Evolutionary conservation across 148 eudicot genomes (phyloP), one percentile per base, ranked within the genome.

Genomic region (Limonium bicolor): DNA sequence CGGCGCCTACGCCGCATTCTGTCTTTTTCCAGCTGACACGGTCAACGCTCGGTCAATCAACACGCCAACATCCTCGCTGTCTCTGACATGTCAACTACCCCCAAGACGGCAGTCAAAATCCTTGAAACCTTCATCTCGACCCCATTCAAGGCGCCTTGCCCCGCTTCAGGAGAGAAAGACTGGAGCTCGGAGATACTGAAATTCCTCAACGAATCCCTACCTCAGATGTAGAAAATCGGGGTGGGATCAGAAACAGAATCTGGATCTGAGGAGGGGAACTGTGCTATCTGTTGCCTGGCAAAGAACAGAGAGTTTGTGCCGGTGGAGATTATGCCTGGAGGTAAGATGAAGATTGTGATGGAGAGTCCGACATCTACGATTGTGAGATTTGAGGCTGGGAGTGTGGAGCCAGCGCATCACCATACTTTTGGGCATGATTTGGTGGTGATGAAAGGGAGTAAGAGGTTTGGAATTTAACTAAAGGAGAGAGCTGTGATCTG

Each of bases 351-450:
- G 69, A 71, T 87, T 20, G 51, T 87, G 37, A 64, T 88, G n/a
- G 88, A 87, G 34, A 61, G 56, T 1, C 94, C 96, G 13, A 82
- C 96, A 0, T 79, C 96, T 11, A 94, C 96, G 1, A 56, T 87
- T 0, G 84, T 87, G 6, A 40, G 63, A 60, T 87, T 87, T 14
- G 62, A 71, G 56, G 80, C 72, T 0, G 96, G 96, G 38, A 76
- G 88, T 15, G 66, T 87, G 0, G 96, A 87, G 64, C 96, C 96
- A 29, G 96, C 86, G 18, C 96, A 87, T 28, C 94, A 87, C 48
- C 94, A 87, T 30, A 74, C 60, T 0, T 78, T 73, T 5, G 94
- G 96, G 40, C 96, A 87, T 17, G 96, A 87, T 55, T 21, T 87
- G 70, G 63, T 78, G 40, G 90, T 87, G 70, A 51, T 64, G 48